These are phyloP conservation scores for Neohortaea acidophila DNA, from an alignment of 495 filamentous ascomycete genomes.

Conservation along the genomic window DNA sequence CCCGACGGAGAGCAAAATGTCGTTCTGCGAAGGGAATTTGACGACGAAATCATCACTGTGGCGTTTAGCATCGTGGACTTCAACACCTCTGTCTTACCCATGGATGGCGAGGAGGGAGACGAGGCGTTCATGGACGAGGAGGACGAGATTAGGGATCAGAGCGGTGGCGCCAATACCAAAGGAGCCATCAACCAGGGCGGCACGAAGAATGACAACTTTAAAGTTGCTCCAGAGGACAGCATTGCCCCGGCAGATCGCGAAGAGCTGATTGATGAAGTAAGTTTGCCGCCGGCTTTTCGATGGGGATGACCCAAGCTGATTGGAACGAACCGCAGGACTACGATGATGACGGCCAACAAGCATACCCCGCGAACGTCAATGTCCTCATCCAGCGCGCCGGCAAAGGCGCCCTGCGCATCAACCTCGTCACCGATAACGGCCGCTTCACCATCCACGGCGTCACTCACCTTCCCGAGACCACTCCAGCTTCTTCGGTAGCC, in stretches of 20 bases:
- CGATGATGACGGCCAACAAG: conserved; percentile 16
- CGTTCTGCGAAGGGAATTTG: conserved; percentile 62
- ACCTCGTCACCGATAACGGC: conserved; percentile 75
- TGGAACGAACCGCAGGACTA: conserved; percentile 1
- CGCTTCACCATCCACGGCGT: conserved; percentile 81
- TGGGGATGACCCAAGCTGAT: too few relatives aligned
- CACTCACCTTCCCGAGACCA: conserved; percentile 63
- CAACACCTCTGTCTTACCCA: conserved; percentile 50
- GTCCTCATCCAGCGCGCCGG: conserved; percentile 72
- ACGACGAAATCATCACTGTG: conserved; percentile 80
- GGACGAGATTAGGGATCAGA: conserved; percentile 25
- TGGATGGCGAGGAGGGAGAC: conserved; percentile 35
- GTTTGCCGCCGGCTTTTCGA: too few relatives aligned
- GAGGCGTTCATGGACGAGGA: conserved; percentile 30
- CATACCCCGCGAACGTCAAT: conserved; percentile 70
- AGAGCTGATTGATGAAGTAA: conserved; percentile 31
- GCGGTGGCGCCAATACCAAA: conserved; percentile 39
- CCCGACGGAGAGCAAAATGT: conserved; percentile 74
- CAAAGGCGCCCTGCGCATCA: conserved; percentile 70
- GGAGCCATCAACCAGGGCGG: conserved; percentile 37
- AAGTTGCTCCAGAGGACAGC: conserved; percentile 43
- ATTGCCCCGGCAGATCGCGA: conserved; percentile 42
- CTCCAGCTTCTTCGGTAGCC: conserved; percentile 47
- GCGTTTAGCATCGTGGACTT: conserved; percentile 90
- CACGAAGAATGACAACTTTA: conserved; percentile 32